Percentiles rank a stretch among this genome's conserved stretches.
phyloP scores from a whole-genome alignment of 306 rosid species.

The Ziziphus jujuba region DNA sequence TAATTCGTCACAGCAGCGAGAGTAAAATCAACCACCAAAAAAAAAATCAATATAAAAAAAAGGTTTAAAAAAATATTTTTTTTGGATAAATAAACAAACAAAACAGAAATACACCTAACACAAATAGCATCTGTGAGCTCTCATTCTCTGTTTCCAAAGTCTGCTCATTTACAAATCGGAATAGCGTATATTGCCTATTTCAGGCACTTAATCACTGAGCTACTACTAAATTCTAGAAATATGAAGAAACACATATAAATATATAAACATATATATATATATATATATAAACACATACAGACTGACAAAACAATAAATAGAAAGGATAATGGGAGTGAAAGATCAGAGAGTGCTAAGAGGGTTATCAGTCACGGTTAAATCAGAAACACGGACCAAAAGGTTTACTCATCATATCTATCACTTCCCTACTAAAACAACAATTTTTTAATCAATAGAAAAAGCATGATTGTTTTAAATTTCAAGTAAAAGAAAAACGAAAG shows the following conservation, averaged over 20 bases:
- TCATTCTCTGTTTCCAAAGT: conserved; percentile 27
- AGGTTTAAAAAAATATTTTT: too few species aligned
- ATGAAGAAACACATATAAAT: neutral
- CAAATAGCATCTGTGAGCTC: conserved; percentile 27
- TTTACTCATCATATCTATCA: conserved; percentile 57
- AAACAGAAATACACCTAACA: neutral
- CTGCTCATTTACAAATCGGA: conserved; percentile 49
- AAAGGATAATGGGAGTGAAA: neutral
- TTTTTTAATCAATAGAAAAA: neutral
- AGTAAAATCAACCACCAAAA: fast-evolving
- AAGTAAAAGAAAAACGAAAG: neutral
- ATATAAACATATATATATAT: neutral
- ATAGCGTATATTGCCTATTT: conserved; percentile 78
- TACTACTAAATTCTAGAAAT: neutral
- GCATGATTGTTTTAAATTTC: neutral
- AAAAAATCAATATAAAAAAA: too few species aligned
- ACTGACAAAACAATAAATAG: neutral
- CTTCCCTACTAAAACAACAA: neutral
- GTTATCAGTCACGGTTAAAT: conserved; percentile 59
- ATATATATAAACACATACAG: neutral
- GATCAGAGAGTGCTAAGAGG: conserved; percentile 59
- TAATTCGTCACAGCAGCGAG: conserved; percentile 49
- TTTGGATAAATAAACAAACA: neutral
- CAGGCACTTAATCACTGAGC: conserved; percentile 76
- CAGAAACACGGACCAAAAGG: conserved; percentile 81